Base-by-base conservation (phyloP, 75 land plant species). In the Picea sitchensis region DNA sequence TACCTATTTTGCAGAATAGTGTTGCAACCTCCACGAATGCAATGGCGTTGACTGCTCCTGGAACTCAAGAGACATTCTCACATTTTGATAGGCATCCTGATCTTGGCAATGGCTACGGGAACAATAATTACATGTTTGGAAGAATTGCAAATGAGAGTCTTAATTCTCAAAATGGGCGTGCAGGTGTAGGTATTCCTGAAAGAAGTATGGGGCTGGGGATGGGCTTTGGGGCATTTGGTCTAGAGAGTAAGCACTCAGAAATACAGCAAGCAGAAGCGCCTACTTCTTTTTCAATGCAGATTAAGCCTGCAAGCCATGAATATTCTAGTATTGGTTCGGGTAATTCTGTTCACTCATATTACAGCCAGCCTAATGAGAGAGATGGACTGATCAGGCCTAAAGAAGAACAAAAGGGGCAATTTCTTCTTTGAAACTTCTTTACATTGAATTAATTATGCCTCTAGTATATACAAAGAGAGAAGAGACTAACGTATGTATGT, bases 361-460 rank as follows among this genome's bases (percentile, higher is more conserved):
- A 20, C 44, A 38, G 44, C 41, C 71, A 67, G 30, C 2, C 44
- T 15, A 34, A 36, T 32, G 44, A 67, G 71, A 71, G 21, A 41
- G 74, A 71, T n/a, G 44, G 74, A 44, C 56, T 71, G 20, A 9
- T 71, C 14, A 71, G 74, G 74, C 74, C 74, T 41, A 71, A 71
- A 71, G 74, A 71, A 71, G 74, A 71, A 44, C 13, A 21, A 41
- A 44, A 32, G 5, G 74, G 44, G 9, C 51, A 71, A 20, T 41
- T 13, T 71, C 3, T n/a, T 47, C n/a, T n/a, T 47, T 41, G 74
- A 71, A 44, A 71, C 54, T 44, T 47, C 56, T 51, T 44, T 71
- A 47, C 56, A 71, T n/a, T 71, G 74, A 71, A 18, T 20, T 38
- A 71, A 18, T 20, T 38, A 18, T 69, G 21, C 38, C 36, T 2